Base-by-base conservation (phyloP, 345 rosid species). In the Orychophragmus violaceus region DNA sequence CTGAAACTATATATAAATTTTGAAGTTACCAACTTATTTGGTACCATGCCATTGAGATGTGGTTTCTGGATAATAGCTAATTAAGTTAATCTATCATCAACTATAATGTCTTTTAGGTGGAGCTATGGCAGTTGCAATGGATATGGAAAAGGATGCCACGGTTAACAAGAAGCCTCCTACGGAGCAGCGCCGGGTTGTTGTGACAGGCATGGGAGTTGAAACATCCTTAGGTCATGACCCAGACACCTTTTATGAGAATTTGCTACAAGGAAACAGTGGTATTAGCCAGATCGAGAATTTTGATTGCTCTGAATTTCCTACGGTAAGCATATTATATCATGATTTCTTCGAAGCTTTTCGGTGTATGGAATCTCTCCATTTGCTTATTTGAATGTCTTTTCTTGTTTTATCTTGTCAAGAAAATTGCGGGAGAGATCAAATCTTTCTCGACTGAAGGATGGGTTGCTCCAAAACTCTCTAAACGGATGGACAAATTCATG, bases 401-500 rank as follows among this genome's bases (percentile, higher is more conserved):
- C 16, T 36, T 68, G 22, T 24, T 39, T 54, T 39, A 14, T 30
- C 30, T 30, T 68, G 48, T 16, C 14, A 73, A 92, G 98, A 85
- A 86, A 81, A 92, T 92, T 75, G 98, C 96, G 4, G 98, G 93
- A 67, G 98, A 92, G 79, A 88, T 93, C 48, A 90, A 90, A 77
- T 78, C 83, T 24, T 82, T 86, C 64, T 85, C 97, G 23, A 80
- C 88, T 39, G 97, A 93, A 66, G 98, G 97, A 69, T 86, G 85
- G 91, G 71, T 93, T 51, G 87, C 90, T 37, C 97, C 97, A 27
- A 93, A 93, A 64, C 80, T 89, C 48, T 82, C 97, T 3, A 86
- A 83, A 82, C 80, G 98, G 79, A 87, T 93, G 97, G 98, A 93
- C 53, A 90, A 87, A 68, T 93, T 87, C 81, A 90, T 93, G 97